A percentile compares a stretch with the other conserved stretches of the same genome.
Evolutionary conservation across 1,139 yeast species (phyloP).

Genomic region (Protomyces pachydermus): DNA sequence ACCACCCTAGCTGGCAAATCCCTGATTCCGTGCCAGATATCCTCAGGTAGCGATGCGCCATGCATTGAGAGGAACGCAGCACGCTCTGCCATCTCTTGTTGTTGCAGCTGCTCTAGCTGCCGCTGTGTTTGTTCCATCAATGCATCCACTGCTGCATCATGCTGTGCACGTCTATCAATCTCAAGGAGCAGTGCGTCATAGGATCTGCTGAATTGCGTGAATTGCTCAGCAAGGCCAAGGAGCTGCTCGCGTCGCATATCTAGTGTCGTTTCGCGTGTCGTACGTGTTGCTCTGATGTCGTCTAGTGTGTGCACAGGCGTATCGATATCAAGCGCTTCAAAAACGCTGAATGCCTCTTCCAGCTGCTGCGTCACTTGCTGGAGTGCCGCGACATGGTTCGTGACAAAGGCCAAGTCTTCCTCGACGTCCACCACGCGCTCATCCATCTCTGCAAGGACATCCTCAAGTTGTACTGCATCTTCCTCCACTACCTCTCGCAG

Average conservation of each 20-base stretch:
- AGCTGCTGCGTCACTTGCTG: neutral
- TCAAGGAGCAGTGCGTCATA: conserved; percentile 15
- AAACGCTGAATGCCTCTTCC: neutral
- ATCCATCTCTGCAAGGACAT: conserved; percentile 16
- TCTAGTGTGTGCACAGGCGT: neutral
- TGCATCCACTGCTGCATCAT: conserved; percentile 3
- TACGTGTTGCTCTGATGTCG: neutral
- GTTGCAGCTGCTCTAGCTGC: neutral
- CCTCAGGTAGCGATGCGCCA: conserved; percentile 20
- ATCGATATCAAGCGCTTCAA: conserved; percentile 6
- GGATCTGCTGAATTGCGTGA: neutral
- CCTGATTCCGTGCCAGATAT: conserved; percentile 13
- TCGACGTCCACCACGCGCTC: conserved; percentile 11
- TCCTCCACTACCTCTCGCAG: conserved; percentile 13
- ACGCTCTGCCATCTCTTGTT: conserved; percentile 2
- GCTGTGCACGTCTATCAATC: conserved; percentile 7
- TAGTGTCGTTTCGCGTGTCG: neutral
- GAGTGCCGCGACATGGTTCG: neutral
- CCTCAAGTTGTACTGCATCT: conserved; percentile 23
- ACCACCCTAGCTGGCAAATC: neutral
- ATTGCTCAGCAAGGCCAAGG: conserved; percentile 8
- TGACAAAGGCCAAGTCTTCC: conserved; percentile 1
- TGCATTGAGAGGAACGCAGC: neutral
- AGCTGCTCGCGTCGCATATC: conserved; percentile 2
- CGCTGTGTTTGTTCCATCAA: conserved; percentile 7